Conservation (phyloP, 1,139 yeast species). For the Arxiozyma telluris region DNA sequence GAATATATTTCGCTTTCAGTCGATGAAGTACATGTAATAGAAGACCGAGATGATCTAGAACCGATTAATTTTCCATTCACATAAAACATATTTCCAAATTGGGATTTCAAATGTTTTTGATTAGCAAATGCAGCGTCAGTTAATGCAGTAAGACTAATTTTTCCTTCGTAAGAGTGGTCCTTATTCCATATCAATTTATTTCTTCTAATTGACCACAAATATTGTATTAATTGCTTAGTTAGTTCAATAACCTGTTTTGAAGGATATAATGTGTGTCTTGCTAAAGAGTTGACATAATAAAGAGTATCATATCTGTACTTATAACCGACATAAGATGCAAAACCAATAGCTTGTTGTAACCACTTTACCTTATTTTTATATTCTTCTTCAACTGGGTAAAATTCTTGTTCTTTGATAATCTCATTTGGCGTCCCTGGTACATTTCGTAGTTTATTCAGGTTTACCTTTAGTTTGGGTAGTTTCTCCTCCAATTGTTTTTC, state of each 20-base stretch:
- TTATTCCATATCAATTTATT: conserved; percentile 3
- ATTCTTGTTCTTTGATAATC: background rate
- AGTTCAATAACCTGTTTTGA: background rate
- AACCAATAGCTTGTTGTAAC: conserved; percentile 5
- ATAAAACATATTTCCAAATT: too few species aligned
- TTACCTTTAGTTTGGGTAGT: conserved; percentile 1
- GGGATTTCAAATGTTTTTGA: background rate
- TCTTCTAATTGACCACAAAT: conserved; percentile 3
- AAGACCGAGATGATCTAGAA: conserved; percentile 1
- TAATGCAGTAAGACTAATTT: too few species aligned
- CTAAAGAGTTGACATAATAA: conserved; percentile 6
- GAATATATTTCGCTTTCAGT: conserved; percentile 5
- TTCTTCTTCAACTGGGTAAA: background rate
- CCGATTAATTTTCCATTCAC: background rate
- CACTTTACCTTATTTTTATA: conserved; percentile 5
- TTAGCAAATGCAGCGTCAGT: background rate
- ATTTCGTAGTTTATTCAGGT: background rate
- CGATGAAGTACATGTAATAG: conserved; percentile 2
- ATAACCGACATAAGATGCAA: conserved; percentile 7
- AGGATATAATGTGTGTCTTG: conserved; percentile 5
- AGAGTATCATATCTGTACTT: conserved; percentile 4
- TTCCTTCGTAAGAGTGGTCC: background rate
- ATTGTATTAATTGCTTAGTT: background rate
- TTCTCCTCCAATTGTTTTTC: conserved; percentile 3
- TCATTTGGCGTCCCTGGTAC: background rate